A percentile compares a stretch with the other conserved stretches of the same genome.
These are phyloP conservation scores for Ampelocalamus luodianensis DNA, from an alignment of 176 grass and related monocot genomes.

Conservation along the genomic window DNA sequence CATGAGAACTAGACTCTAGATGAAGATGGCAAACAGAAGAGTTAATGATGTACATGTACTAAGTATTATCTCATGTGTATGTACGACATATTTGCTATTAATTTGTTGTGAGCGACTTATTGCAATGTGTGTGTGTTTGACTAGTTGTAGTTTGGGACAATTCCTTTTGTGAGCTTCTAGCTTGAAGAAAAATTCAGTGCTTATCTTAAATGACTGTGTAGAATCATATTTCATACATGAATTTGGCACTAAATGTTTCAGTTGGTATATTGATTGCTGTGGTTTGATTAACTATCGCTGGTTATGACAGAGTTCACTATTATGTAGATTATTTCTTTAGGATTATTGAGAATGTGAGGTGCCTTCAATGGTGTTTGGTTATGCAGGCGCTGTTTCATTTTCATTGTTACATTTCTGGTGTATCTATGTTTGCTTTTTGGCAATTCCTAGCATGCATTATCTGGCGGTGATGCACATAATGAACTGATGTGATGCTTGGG, in stretches of 20 bases:
- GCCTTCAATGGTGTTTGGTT: background rate
- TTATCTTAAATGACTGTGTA: background rate
- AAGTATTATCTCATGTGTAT: too few species aligned
- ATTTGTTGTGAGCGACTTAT: too few species aligned
- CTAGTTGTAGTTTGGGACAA: background rate
- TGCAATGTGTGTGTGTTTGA: too few species aligned
- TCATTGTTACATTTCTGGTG: background rate
- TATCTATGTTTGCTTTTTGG: background rate
- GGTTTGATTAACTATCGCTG: background rate
- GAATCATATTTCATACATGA: background rate
- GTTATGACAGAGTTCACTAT: too few species aligned
- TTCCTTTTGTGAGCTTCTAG: background rate
- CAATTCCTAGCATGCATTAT: too few species aligned
- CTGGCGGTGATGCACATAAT: background rate
- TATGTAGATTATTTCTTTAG: background rate
- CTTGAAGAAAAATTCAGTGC: background rate
- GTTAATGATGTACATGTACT: too few species aligned
- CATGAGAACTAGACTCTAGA: too few species aligned
- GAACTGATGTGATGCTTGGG: conserved; percentile 1
- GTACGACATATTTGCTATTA: too few species aligned
- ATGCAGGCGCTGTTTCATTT: too few species aligned
- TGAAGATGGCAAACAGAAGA: too few species aligned
- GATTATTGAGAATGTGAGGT: background rate
- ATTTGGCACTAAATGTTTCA: background rate
- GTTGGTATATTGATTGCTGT: background rate